phyloP scores from a whole-genome alignment of 140 eudicot species.

The Ambrosia hybrid region DNA sequence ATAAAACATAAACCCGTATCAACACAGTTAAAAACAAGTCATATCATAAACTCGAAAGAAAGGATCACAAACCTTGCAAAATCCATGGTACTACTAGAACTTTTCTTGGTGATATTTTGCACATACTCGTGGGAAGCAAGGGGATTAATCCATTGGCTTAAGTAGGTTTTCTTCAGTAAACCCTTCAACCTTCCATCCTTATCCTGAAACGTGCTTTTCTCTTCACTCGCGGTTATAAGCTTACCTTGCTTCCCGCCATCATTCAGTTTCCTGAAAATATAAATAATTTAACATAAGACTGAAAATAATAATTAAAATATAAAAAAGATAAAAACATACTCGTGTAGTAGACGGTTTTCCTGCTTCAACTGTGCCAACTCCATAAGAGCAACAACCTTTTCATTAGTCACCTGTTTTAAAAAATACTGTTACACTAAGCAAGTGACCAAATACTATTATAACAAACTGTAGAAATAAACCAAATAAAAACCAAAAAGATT shows the following conservation, averaged over 20 bases:
- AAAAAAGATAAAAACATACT: conserved; percentile 39
- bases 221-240: conserved; percentile 35
- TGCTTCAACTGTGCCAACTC: conserved; percentile 85
- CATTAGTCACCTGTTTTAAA: conserved; percentile 72
- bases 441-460: background rate
- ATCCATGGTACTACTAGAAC: conserved; percentile 51
- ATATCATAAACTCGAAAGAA: background rate
- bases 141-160: conserved; percentile 66
- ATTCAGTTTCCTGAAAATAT: conserved; percentile 42
- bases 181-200: conserved; percentile 70
- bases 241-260: conserved; percentile 44
- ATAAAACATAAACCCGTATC: background rate
- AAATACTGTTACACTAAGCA: background rate
- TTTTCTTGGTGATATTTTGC: conserved; percentile 38
- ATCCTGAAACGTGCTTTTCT: conserved; percentile 42
- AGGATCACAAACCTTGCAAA: conserved; percentile 63
- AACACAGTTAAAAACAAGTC: too few species aligned
- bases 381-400: conserved; percentile 90
- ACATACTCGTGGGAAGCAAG: conserved; percentile 39
- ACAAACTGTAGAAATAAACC: conserved; percentile 14
- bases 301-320: background rate
- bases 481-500: conserved; percentile 11
- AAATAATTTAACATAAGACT: background rate
- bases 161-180: conserved; percentile 60
- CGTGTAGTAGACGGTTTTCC: conserved; percentile 55